These are phyloP conservation scores for Cenchrus americanus DNA, from an alignment of 176 grass and related monocot genomes.

Conservation along the genomic window DNA sequence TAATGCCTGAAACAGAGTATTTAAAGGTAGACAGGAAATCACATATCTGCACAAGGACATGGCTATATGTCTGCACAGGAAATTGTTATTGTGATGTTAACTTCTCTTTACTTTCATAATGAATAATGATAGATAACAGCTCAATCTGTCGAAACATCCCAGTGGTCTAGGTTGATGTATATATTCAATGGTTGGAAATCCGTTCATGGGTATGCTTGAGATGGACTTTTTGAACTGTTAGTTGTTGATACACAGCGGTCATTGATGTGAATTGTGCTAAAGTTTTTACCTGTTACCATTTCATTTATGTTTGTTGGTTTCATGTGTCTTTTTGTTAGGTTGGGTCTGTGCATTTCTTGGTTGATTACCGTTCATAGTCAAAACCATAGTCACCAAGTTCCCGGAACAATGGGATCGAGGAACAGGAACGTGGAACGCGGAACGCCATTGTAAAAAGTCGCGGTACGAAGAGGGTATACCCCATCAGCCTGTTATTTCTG, in stretches of 20 bases:
- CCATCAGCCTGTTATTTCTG: too few species aligned
- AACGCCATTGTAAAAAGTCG: too few species aligned
- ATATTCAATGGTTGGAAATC: neutral
- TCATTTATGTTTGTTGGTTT: neutral
- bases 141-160: neutral
- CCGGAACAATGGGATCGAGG: too few species aligned
- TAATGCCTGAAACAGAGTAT: neutral
- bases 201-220: neutral
- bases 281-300: slow-evolving; percentile 12
- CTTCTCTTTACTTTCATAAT: neutral
- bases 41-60: neutral
- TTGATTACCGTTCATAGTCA: neutral
- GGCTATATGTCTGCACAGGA: too few species aligned
- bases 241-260: neutral
- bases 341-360: neutral
- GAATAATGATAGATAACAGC: neutral
- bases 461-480: too few species aligned
- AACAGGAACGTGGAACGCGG: too few species aligned
- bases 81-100: neutral
- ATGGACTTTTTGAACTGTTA: neutral
- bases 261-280: neutral
- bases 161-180: neutral
- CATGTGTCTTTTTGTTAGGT: neutral
- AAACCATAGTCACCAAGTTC: too few species aligned
- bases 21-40: neutral